phyloP scores from a whole-genome alignment of 306 rosid genomes.

The Gillenia trifoliata region DNA sequence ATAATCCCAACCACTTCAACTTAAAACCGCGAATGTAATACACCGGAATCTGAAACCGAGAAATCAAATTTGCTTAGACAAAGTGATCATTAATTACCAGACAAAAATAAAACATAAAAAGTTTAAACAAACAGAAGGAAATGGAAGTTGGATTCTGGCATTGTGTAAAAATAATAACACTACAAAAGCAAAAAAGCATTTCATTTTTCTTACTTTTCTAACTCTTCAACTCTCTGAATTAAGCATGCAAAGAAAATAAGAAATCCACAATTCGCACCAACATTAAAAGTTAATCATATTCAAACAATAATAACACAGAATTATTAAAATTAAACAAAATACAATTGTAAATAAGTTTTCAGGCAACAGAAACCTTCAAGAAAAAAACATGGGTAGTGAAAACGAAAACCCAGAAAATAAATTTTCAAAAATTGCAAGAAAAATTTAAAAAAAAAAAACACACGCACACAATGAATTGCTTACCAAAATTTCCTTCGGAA shows the following conservation, averaged over 20 bases:
- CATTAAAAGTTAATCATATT: neutral
- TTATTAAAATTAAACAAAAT: neutral
- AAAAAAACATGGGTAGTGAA: neutral
- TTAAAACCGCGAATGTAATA: neutral
- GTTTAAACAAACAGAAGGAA: neutral
- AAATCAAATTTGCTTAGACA: neutral
- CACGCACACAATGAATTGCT: neutral
- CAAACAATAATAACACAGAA: neutral
- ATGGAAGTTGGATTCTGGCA: neutral
- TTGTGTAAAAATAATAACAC: neutral
- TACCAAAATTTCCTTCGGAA: constrained; percentile 6
- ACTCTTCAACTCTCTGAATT: neutral
- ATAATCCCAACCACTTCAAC: neutral
- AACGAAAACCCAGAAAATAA: neutral
- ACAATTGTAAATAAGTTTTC: neutral
- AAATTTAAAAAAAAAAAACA: neutral
- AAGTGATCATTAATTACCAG: neutral
- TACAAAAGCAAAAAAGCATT: neutral
- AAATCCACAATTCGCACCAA: neutral
- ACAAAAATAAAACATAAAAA: neutral
- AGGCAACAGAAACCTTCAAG: neutral
- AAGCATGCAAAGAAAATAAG: neutral
- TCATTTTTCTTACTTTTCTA: neutral
- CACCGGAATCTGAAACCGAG: neutral
- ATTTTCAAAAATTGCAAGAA: neutral